Percentiles rank a stretch among this genome's conserved stretches.
These are phyloP conservation scores for Drechslera avenae DNA, from an alignment of 2,329 filamentous ascomycete genomes.

Conservation along the genomic window DNA sequence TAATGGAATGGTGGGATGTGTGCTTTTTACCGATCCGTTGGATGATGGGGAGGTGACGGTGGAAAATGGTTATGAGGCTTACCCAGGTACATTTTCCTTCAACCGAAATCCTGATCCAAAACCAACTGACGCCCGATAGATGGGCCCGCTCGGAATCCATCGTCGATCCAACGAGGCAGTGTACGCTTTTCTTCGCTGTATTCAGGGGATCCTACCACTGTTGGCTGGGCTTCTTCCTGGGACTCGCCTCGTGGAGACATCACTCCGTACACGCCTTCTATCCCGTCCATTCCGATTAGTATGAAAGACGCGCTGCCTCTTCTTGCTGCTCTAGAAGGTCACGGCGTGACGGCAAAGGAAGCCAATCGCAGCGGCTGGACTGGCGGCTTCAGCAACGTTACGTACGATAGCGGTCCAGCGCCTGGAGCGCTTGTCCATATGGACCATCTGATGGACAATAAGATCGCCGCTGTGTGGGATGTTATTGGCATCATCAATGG, in stretches of 20 bases:
- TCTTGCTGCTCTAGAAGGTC: conserved; percentile 78
- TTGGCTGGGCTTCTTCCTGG: conserved; percentile 79
- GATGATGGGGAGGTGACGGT: conserved; percentile 53
- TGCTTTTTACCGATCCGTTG: conserved; percentile 54
- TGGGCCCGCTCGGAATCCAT: conserved; percentile 53
- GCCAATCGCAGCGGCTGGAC: conserved; percentile 48
- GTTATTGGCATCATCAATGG: conserved; percentile 70
- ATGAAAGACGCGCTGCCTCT: conserved; percentile 81
- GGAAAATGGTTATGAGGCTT: conserved; percentile 44
- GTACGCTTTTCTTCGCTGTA: conserved; percentile 67
- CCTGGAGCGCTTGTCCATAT: conserved; percentile 54
- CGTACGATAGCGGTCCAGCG: conserved; percentile 51
- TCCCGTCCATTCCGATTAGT: conserved; percentile 86
- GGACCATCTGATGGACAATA: conserved; percentile 77
- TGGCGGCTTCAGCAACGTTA: conserved; percentile 41
- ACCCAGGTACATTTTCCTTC: conserved; percentile 43
- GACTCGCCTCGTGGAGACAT: conserved; percentile 68
- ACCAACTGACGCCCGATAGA: conserved; percentile 48
- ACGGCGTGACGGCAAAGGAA: conserved; percentile 64
- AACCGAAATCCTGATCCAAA: no score
- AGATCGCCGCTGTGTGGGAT: conserved; percentile 80
- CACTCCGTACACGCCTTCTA: conserved; percentile 63
- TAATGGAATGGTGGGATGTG: conserved; percentile 50
- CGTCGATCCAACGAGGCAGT: conserved; percentile 53
- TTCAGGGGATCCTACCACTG: conserved; percentile 48